Percentiles rank a stretch among this genome's conserved stretches.
These are phyloP conservation scores for Diaporthe sp. DNA, from an alignment of 2,329 filamentous ascomycete species.

Conservation along the genomic window DNA sequence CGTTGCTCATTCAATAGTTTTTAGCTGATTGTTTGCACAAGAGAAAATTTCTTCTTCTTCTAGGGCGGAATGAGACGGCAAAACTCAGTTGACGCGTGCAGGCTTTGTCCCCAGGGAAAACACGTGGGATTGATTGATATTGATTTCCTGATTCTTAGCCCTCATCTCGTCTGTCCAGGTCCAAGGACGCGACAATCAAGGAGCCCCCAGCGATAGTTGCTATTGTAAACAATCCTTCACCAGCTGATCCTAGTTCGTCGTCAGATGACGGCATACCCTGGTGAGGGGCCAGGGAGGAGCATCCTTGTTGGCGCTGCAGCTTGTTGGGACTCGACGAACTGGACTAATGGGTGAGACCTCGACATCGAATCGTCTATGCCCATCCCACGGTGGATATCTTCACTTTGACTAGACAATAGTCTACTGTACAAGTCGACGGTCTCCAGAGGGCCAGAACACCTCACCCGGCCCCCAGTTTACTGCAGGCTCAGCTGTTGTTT, in stretches of 20 bases:
- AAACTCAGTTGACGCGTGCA: not conserved
- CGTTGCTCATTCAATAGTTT: not conserved
- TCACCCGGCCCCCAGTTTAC: not conserved
- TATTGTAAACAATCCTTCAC: constrained; percentile 17
- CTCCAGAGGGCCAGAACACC: constrained; percentile 10
- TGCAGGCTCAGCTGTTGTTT: not conserved
- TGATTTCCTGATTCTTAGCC: constrained; percentile 15
- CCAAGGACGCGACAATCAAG: constrained; percentile 22
- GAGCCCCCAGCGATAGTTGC: constrained; percentile 23
- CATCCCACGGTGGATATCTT: not conserved
- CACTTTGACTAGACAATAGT: not conserved
- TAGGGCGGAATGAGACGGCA: not conserved
- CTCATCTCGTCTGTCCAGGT: constrained; percentile 12
- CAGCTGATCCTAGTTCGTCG: not conserved
- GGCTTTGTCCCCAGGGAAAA: not conserved
- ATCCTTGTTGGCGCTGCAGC: constrained; percentile 29
- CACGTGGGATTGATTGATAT: constrained; percentile 27
- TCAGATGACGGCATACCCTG: constrained; percentile 33
- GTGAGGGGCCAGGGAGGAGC: not conserved
- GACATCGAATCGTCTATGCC: constrained; percentile 20
- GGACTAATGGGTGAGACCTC: constrained; percentile 3
- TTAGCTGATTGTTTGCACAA: not conserved
- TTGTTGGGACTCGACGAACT: constrained; percentile 16
- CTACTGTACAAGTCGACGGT: not conserved
- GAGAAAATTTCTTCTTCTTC: not conserved